These are phyloP conservation scores for Epichloe glyceriae DNA, from an alignment of 2,329 filamentous ascomycete species.

Conservation along the genomic window DNA sequence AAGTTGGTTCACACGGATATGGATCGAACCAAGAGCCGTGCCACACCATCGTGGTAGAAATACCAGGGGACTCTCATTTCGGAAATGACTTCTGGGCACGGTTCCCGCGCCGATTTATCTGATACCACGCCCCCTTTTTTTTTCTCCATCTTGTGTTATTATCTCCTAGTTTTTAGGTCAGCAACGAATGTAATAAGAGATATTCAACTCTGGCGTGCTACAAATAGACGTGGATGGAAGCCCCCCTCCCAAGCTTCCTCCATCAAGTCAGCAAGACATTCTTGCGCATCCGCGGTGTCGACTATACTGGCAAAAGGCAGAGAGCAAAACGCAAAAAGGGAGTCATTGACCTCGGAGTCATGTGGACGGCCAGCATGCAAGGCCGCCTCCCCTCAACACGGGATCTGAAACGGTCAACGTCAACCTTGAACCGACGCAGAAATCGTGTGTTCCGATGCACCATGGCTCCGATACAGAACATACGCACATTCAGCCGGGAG, in stretches of 20 bases:
- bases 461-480: no score
- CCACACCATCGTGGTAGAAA: background rate
- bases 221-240: no score
- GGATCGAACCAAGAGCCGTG: background rate
- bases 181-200: background rate
- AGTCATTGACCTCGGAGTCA: constrained; percentile 22
- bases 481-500: no score
- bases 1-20: background rate
- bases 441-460: no score
- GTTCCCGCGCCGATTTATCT: constrained; percentile 1
- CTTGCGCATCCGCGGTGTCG: constrained; percentile 31
- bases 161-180: background rate
- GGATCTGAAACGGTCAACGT: no score
- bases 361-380: constrained; percentile 25
- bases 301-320: constrained; percentile 20
- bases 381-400: constrained; percentile 17
- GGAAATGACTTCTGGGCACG: constrained; percentile 1
- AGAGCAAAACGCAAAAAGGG: constrained; percentile 11
- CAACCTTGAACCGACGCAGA: no score
- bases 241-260: no score
- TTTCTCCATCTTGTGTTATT: background rate
- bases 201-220: no score
- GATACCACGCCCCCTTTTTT: background rate
- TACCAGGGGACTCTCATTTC: constrained; percentile 1
- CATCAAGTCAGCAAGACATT: constrained; percentile 19